phyloP scores from a whole-genome alignment of 768 basidiomycete species.

The Clathrus columnatus region DNA sequence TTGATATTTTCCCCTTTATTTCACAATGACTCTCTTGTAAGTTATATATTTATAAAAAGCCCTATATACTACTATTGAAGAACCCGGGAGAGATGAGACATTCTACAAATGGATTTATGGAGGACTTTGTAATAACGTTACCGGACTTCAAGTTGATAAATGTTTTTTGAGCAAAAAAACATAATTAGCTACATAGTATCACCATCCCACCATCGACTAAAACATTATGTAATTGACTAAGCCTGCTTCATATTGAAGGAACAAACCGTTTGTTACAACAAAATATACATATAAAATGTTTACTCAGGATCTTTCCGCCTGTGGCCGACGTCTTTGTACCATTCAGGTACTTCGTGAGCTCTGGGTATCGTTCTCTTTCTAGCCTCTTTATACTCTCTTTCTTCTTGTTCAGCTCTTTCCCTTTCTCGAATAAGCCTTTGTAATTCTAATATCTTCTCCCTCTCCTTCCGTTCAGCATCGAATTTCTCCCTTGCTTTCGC shows the following conservation, averaged over 20 bases:
- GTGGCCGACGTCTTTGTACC: constrained; percentile 59
- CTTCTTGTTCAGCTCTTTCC: constrained; percentile 47
- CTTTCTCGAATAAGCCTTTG: constrained; percentile 38
- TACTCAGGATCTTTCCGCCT: constrained; percentile 34
- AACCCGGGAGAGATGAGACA: no score
- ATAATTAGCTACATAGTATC: no score
- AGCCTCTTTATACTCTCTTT: constrained; percentile 50
- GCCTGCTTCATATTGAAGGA: no score
- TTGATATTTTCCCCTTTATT: neutral
- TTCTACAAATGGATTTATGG: no score
- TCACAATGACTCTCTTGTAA: neutral
- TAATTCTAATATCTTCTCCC: constrained; percentile 44
- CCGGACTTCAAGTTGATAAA: no score
- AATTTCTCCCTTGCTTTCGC: constrained; percentile 56
- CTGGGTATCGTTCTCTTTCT: constrained; percentile 55
- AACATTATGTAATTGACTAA: no score
- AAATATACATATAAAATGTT: neutral
- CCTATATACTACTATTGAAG: neutral
- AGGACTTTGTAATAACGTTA: no score
- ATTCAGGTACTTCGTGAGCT: constrained; percentile 66
- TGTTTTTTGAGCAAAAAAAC: no score
- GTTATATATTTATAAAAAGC: neutral
- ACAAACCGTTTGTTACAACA: no score
- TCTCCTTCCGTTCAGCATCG: constrained; percentile 47
- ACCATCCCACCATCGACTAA: no score